Conservation (phyloP, 345 rosid species). For the Citrus sinensis region DVS_A1.0 CM039169.1:2232001-2232500, state of each 20-base stretch:
- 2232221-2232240: neutral
- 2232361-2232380: neutral
- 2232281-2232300: neutral
- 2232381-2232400: neutral
- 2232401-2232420: neutral
- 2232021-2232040: slow-evolving; percentile 84
- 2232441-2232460: neutral
- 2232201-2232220: neutral
- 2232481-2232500: neutral
- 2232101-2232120: slow-evolving; percentile 97
- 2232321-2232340: neutral
- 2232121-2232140: slow-evolving; percentile 54
- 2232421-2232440: slow-evolving; percentile 6
- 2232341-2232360: neutral
- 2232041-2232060: slow-evolving; percentile 90
- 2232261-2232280: neutral
- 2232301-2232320: neutral
- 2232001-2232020: slow-evolving; percentile 97
- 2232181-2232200: neutral
- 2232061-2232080: slow-evolving; percentile 81
- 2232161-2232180: neutral
- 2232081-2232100: slow-evolving; percentile 95
- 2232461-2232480: neutral
- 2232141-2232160: neutral
- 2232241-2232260: neutral